Evolutionary conservation across 2,329 filamentous ascomycete species (phyloP), one percentile per base, ranked within the genome.

Genomic region (Cercospora nicotianae): DNA sequence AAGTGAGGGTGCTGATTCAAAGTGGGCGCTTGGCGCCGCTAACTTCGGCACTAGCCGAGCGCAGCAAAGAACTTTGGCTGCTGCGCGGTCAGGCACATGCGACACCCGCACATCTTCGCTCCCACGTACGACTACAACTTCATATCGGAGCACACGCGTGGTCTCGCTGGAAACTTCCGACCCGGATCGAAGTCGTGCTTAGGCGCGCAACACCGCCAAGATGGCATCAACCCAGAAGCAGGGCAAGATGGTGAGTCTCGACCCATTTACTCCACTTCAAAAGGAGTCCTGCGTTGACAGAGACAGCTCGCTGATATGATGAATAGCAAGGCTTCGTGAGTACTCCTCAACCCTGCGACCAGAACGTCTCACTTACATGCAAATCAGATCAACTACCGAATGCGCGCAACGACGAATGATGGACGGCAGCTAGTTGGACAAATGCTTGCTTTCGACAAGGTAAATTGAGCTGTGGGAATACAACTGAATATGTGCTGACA

Each of bases 381-480:
- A 26, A 28, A 55, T 23, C 72, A 98, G 95, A 96, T 99, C 87
- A 98, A 99, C 85, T 98, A 96, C 86, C 93, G 94, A 82, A 98
- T 99, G 94, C 91, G 94, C 79, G 91, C 97, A 72, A 98, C 94
- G 66, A 87, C 99, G 80, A 93, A 92, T 78, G 95, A 99, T 83
- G 93, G 93, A 72, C 90, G 95, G 78, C 93, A 97, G 81, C 96
- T 99, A 90, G 94, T 93, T 48, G 95, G 94, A 70, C 93, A 98
- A 81, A 97, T 99, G 92, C 88, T 99, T 74, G 95, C 95, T 64
- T 99, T 98, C 78, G 95, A 99, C 82, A 98, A 98, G 88, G 93
- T 94, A 82, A 65, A 72, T 60, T 61, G 10, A 45, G 36, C 33
- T 9, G 10, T 30, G 16, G 2, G 48, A 33, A 31, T 13, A 18